Evolutionary conservation across 2,329 filamentous ascomycete genomes (phyloP), one percentile per base, ranked within the genome.

Genomic region (Fusarium sp.): DNA sequence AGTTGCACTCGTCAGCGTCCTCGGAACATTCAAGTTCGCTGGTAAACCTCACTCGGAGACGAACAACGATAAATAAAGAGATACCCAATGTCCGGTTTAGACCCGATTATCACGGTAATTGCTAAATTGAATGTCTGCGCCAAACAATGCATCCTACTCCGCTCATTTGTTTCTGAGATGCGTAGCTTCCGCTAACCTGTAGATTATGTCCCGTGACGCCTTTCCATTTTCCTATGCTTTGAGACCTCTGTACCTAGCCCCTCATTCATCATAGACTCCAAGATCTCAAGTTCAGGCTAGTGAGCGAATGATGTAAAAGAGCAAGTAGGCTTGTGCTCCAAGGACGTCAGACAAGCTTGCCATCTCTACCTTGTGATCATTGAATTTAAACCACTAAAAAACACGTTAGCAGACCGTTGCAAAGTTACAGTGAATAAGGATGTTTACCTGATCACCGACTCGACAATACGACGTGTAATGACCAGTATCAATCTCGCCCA

Each of bases 401-500:
- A 30, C 66, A 30, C 24, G 49, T 67, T 44, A 71, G 60, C 19
- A 53, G 5, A 37, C 15, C 9, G 17, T 22, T 28, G 7, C 14
- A 24, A 11, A 3, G 37, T 7, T 19, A 5, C 24, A n/a, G 20
- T 9, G 5, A 41, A 15, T 13, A 15, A n/a, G 22, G 47, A 30
- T 30, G 28, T 72, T 63, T 71, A 80, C 79, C 83, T 92, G 88
- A 56, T 92, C 91, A 6, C 90, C 92, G 61, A 95, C 91, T 46
- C 93, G 84, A 62, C 92, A 94, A 77, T 96, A 97, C n/a, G 91
- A 92, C 57, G 94, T 89, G 75, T 97, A 97, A 76, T 97, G 94
- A 17, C 94, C 95, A 2, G 93, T 94, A 73, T 97, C 94, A 58
- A 97, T 91, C 78, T 95, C 93, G 51, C 95, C 95, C 62, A 96